phyloP scores from a whole-genome alignment of 352 stramenopile species.

The Phytophthora cryptogea region DNA sequence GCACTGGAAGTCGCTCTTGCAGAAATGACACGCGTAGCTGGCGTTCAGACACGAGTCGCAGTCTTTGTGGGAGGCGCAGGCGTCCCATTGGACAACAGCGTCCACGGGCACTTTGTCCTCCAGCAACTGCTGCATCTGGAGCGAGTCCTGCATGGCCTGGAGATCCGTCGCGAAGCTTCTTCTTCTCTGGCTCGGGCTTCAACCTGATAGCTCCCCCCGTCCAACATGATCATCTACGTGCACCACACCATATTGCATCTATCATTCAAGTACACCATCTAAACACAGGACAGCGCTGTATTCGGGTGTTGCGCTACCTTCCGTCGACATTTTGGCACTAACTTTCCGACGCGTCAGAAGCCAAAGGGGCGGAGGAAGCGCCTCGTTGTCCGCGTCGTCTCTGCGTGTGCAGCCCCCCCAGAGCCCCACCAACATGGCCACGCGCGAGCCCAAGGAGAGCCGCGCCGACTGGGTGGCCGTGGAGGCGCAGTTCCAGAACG shows the following conservation, averaged over 20 bases:
- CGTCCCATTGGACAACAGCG: constrained; percentile 28
- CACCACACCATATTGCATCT: neutral
- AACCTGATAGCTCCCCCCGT: constrained; percentile 15
- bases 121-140: constrained; percentile 9
- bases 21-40: constrained; percentile 84
- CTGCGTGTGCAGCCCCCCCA: neutral
- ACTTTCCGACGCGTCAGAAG: neutral
- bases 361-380: neutral
- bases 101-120: neutral
- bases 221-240: constrained; percentile 7
- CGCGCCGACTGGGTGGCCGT: constrained; percentile 80
- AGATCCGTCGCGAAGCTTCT: constrained; percentile 7
- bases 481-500: constrained; percentile 74
- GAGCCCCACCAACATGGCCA: constrained; percentile 24
- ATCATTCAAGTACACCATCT: neutral
- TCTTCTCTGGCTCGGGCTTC: constrained; percentile 23
- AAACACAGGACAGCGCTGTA: too few relatives aligned
- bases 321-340: too few relatives aligned
- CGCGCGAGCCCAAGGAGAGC: constrained; percentile 60
- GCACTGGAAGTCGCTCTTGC: constrained; percentile 83
- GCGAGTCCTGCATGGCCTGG: constrained; percentile 14
- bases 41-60: constrained; percentile 80
- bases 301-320: too few relatives aligned
- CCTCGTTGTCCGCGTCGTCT: too few relatives aligned
- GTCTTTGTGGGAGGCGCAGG: constrained; percentile 61